Evolutionary conservation across 148 eudicot genomes (phyloP).

Genomic region (Amaranthus palmeri): DNA sequence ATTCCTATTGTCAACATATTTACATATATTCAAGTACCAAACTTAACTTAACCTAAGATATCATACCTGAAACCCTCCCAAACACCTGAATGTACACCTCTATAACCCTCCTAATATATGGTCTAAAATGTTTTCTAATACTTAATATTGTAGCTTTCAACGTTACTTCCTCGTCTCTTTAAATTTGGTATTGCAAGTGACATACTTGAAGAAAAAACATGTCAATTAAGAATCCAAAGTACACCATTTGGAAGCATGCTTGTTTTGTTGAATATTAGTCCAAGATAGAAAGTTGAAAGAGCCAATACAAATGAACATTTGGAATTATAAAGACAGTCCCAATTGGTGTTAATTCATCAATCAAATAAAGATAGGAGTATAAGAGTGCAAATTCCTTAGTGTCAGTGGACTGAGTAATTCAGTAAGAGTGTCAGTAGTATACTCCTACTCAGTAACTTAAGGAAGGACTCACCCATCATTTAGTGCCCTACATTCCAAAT

Average conservation of each 20-base stretch:
- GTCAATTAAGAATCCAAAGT: background rate
- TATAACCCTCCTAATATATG: too few relatives aligned
- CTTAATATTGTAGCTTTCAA: background rate
- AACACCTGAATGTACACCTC: too few relatives aligned
- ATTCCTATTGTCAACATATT: too few relatives aligned
- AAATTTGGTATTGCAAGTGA: too few relatives aligned
- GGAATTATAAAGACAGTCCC: background rate
- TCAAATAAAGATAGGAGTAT: background rate
- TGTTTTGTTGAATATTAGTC: constrained; percentile 9
- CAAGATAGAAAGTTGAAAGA: constrained; percentile 1
- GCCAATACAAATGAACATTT: constrained; percentile 19
- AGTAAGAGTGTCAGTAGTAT: background rate
- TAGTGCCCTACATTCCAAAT: constrained; percentile 8
- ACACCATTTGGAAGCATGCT: constrained; percentile 17
- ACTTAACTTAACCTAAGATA: too few relatives aligned
- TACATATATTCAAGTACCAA: too few relatives aligned
- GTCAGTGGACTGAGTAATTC: constrained; percentile 3
- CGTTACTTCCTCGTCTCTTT: too few relatives aligned
- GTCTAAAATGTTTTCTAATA: background rate
- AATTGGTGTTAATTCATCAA: constrained; percentile 18
- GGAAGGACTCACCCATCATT: background rate
- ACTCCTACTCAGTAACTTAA: too few relatives aligned
- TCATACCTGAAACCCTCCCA: too few relatives aligned
- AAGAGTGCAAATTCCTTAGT: background rate
- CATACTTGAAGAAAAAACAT: too few relatives aligned